Conservation (phyloP, 2,329 filamentous ascomycete genomes). For the Verticillium nubilum region DNA sequence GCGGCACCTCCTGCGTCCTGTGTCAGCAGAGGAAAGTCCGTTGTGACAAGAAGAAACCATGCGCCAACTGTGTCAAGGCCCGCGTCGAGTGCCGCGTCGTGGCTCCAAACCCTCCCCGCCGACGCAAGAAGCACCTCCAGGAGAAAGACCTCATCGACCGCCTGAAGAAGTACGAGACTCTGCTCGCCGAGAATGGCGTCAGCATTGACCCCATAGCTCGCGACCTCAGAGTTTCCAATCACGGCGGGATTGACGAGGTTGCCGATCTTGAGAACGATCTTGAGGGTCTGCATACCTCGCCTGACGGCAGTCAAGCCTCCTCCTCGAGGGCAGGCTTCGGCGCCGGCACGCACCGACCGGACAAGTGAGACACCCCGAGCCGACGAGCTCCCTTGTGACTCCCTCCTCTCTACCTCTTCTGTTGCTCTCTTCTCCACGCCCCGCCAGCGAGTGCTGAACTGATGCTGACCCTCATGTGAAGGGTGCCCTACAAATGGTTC, state of each 20-base stretch:
- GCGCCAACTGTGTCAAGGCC: conserved; percentile 61
- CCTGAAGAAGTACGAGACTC: conserved; percentile 61
- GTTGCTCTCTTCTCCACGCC: background rate
- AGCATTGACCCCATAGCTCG: conserved; percentile 55
- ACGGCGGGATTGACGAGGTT: conserved; percentile 37
- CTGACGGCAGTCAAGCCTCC: conserved; percentile 34
- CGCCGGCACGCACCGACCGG: conserved; percentile 1
- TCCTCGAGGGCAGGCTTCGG: conserved; percentile 10
- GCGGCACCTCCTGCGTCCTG: conserved; percentile 60
- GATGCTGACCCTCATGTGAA: conserved; percentile 1
- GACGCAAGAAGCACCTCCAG: conserved; percentile 58
- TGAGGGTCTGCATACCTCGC: conserved; percentile 47
- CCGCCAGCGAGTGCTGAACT: background rate
- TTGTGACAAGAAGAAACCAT: conserved; percentile 69
- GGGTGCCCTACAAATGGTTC: conserved; percentile 39
- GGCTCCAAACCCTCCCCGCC: conserved; percentile 50
- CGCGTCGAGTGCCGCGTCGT: conserved; percentile 56
- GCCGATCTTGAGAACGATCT: conserved; percentile 53
- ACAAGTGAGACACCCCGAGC: conserved; percentile 15
- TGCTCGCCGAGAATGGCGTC: conserved; percentile 62
- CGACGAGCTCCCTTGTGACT: background rate
- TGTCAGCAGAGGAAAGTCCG: conserved; percentile 75
- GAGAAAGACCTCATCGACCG: conserved; percentile 66
- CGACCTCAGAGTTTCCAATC: conserved; percentile 32
- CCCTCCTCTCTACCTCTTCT: background rate